Base-by-base conservation (phyloP, 257 asterid species). In the Solanum lignicaule region DNA sequence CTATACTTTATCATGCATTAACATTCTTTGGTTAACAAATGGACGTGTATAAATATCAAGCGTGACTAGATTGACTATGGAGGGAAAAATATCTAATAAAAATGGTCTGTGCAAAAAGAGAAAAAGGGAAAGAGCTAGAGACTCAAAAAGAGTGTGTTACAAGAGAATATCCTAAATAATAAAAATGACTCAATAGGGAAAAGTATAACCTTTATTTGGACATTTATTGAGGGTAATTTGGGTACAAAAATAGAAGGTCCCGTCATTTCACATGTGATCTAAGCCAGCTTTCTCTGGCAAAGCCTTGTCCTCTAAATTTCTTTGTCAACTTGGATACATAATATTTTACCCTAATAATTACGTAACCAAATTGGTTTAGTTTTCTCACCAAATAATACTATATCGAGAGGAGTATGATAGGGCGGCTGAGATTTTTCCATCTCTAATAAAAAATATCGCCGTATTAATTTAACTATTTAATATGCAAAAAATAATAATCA, bases 251-350 rank as follows among this genome's bases (percentile, higher is more conserved):
- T 4, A 72, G 23, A 31, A 78, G 72, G 92, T 91, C 89, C 90
- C 92, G 88, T 73, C 66, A 91, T 82, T 58, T 89, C 91, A 87
- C 94, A 93, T 91, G 96, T 90, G 93, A 71, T 78, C 87, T 91
- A 35, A 32, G 93, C 94, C 92, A 94, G 93, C 94, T 93, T 92
- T 93, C 90, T 60, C 90, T 87, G 91, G 88, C 87, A 90, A 86
- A 69, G 48, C 69, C 58, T 65, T 83, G 25, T 41, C 84, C 62
- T 14, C 84, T 83, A 71, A 83, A 81, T 58, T 88, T 85, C 86
- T 88, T 41, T 86, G 84, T 88, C 90, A 91, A 88, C 87, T 89
- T 82, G 76, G 88, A 91, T 87, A 79, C 86, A 83, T 6, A 6
- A n/a, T n/a, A 52, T 76, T 39, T 39, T 76, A 16, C 11, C 23